Percentiles rank a stretch among this genome's conserved stretches.
Conservation (phyloP, 306 rosid species). For the Trifolium dubium region DNA sequence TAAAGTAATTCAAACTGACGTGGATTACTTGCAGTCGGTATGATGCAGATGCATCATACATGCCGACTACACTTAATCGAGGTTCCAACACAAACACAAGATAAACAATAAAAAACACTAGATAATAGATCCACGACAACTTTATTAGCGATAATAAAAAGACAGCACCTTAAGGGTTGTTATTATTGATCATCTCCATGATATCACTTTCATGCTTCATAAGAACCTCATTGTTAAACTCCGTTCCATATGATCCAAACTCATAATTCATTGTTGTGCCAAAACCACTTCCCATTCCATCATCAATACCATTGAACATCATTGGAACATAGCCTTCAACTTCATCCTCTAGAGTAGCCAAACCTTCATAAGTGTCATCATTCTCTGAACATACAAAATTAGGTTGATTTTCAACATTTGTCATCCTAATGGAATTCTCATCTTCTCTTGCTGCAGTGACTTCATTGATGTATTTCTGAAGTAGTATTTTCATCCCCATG, state of each 20-base stretch:
- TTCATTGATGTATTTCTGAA: constrained; percentile 61
- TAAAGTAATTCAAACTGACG: neutral
- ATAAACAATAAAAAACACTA: neutral
- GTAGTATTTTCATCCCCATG: neutral
- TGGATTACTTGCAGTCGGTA: too few species aligned
- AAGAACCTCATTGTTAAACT: constrained; percentile 25
- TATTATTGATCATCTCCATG: constrained; percentile 33
- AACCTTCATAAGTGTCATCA: constrained; percentile 3
- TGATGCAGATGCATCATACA: too few species aligned
- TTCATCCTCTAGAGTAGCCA: neutral
- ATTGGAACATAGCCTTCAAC: neutral
- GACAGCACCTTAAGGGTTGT: neutral
- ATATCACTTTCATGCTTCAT: constrained; percentile 40
- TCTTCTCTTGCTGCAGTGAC: constrained; percentile 4
- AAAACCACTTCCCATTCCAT: neutral
- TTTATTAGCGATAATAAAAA: neutral
- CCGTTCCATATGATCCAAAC: constrained; percentile 33
- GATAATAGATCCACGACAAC: neutral
- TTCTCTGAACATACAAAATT: constrained; percentile 9
- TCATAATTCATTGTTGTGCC: constrained; percentile 3
- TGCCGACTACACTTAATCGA: too few species aligned
- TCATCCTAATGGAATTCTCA: neutral
- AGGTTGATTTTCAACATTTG: neutral
- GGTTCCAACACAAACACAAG: neutral
- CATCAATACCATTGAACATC: neutral